A percentile compares a stretch with the other conserved stretches of the same genome.
Evolutionary conservation across 169 alveolate genomes (phyloP).

Genomic region (Besnoitia besnoiti): DNA sequence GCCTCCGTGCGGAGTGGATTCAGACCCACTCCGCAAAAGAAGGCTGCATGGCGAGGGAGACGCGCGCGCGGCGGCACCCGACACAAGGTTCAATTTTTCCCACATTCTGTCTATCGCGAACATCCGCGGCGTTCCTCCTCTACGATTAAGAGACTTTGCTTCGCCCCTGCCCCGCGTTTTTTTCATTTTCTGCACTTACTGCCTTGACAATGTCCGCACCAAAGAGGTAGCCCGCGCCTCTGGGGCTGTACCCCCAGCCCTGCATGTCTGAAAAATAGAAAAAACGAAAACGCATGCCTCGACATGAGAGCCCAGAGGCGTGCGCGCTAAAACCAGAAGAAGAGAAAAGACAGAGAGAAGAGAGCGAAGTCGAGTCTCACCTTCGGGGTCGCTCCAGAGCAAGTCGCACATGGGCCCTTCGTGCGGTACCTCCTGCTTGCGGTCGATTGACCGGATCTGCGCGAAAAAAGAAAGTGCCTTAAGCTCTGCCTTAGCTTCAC

Average conservation of each 20-base stretch:
- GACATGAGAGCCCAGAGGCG: background rate
- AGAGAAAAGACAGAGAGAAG: conserved; percentile 40
- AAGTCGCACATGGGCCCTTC: conserved; percentile 99
- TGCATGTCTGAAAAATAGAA: conserved; percentile 44
- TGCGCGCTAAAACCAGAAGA: background rate
- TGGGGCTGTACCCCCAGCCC: conserved; percentile 95
- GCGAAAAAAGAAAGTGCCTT: background rate
- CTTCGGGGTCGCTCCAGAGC: conserved; percentile 98
- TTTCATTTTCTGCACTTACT: background rate
- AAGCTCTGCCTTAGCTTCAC: background rate
- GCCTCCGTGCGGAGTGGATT: too few relatives aligned
- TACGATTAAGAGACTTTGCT: too few relatives aligned
- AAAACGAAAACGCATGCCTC: background rate
- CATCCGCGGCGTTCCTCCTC: too few relatives aligned
- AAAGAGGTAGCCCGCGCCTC: conserved; percentile 99
- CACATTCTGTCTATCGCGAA: too few relatives aligned
- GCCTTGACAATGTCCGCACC: conserved; percentile 92
- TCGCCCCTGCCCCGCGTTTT: too few relatives aligned
- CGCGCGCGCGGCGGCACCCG: too few relatives aligned
- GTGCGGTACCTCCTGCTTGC: conserved; percentile 94
- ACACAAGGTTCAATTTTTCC: too few relatives aligned
- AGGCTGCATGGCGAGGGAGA: too few relatives aligned
- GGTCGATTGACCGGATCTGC: conserved; percentile 82
- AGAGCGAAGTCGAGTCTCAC: conserved; percentile 62
- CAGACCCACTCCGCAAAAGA: too few relatives aligned